Base-by-base conservation (phyloP, 2,329 filamentous ascomycete species). In the Hypoxylon rubiginosum region DNA sequence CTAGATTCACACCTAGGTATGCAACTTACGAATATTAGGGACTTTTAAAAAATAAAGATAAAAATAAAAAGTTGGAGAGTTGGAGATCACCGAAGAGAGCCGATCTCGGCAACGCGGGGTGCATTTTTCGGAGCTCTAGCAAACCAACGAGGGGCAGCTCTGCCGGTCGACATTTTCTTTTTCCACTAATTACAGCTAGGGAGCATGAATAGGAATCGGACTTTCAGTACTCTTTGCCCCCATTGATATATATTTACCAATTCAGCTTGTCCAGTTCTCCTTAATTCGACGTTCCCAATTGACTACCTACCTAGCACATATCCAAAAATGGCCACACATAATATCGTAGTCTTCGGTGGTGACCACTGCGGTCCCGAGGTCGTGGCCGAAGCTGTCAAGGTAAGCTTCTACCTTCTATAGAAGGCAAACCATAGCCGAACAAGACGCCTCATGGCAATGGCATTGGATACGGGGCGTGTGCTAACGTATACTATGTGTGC, bases 301-400 rank as follows among this genome's bases (percentile, higher is more conserved):
- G 2, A 10, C 9, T 34, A 11, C 32, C 13, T 34, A 2, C 13
- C 13, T 11, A 7, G 8, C 13, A 34, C 13, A n/a, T 34, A 3
- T 30, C 28, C 28, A 30, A 34, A 34, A 63, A 93, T 93, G 91
- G 81, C 90, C 72, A 84, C 87, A 54, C 90, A 89, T 78, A 93
- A 93, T 71, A 91, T 94, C 78, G 92, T 94, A 67, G 91, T 95
- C 63, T 92, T 95, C 79, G 91, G 81, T 56, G 92, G 92, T 76
- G 93, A 97, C 83, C 92, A 96, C 81, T 93, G 91, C 76, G 92
- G 93, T 79, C 93, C 93, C 1, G 92, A 97, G 88, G 92, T 97
- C 70, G 90, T 93, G 62, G 88, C 89, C 70, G 94, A 97, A 83
- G 93, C 89, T 66, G 82, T 97, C 76, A 97, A 97, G 88, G 92